Conservation (phyloP, 805 yeast genomes). For the Sugiyamaella chiloensis region DNA sequence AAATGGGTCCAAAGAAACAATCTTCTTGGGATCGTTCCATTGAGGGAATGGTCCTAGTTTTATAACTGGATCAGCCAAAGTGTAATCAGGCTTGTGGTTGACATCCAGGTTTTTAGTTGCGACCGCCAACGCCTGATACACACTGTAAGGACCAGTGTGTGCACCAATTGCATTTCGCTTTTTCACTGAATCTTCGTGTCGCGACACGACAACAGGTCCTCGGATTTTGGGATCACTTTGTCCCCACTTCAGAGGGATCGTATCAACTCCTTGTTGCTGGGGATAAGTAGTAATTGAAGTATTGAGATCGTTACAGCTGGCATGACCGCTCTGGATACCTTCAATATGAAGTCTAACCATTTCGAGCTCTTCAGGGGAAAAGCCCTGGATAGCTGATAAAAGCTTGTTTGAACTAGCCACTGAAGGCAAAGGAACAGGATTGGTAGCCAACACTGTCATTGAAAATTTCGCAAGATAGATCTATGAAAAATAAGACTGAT, state of each 20-base stretch:
- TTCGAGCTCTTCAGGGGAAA: background rate
- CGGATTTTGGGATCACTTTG: constrained; percentile 45
- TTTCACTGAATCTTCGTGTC: constrained; percentile 45
- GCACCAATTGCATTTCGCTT: constrained; percentile 65
- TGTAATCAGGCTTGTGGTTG: constrained; percentile 54
- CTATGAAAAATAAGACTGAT: no score
- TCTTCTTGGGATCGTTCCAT: constrained; percentile 55
- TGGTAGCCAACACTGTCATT: no score
- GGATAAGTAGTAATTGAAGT: constrained; percentile 48
- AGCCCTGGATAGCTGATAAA: background rate
- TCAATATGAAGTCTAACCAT: background rate
- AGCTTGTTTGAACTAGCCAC: no score
- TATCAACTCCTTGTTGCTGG: constrained; percentile 46
- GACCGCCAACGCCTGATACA: constrained; percentile 63
- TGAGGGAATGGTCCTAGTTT: constrained; percentile 51
- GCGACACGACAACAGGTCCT: constrained; percentile 58
- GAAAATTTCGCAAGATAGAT: no score
- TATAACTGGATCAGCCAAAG: constrained; percentile 61
- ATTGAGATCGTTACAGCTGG: background rate
- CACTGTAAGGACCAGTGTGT: constrained; percentile 59
- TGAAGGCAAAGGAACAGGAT: no score
- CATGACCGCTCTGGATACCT: background rate
- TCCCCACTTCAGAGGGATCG: constrained; percentile 54
- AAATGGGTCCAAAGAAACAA: constrained; percentile 62
- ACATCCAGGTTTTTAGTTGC: constrained; percentile 54